Base-by-base conservation (phyloP, 257 asterid species). In the Rubia yunnanensis region DNA sequence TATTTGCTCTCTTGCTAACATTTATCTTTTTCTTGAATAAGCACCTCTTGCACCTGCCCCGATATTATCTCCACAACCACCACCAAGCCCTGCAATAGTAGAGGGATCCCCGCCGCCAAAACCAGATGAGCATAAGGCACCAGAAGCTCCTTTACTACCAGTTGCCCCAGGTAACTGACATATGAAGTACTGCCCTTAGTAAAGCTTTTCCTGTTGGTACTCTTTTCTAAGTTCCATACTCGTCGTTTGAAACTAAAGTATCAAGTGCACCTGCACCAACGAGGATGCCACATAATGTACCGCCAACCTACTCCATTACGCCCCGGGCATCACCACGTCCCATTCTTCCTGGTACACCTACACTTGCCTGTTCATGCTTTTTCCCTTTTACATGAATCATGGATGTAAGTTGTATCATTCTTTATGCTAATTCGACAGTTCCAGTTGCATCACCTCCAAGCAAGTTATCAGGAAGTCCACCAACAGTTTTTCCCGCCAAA, bases 91-190 rank as follows among this genome's bases (percentile, higher is more conserved):
- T 46, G 73, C 86, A 63, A 55, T 30, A 17, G 69, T 71, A 30
- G 76, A 84, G 38, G 75, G 20, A 75, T 52, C 83, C 41, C 32
- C 50, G 20, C 87, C 88, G 54, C 86, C 88, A 35, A 60, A 46
- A 58, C 63, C 91, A 72, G 71, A 46, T 70, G 77, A 74, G 67
- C 63, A 81, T 65, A 62, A 66, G 71, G 77, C 92, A 44, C 85
- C 86, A 7, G 64, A 53, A 74, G 54, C 72, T 63, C 79, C 86
- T 68, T 62, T 30, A 53, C 56, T 75, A 5, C 72, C 79, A 64
- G 56, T 38, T 71, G 71, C 81, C 50, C 84, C 85, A 81, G 91
- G 96, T 85, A 78, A 69, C 44, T 32, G 31, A 65, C 54, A 38
- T 52, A 60, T 46, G 44, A 31, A 10, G 44, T 65, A 5, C 27